A percentile compares a stretch with the other conserved stretches of the same genome.
Conservation (phyloP, 2,329 filamentous ascomycete genomes). For the Leptographium flavum region DNA sequence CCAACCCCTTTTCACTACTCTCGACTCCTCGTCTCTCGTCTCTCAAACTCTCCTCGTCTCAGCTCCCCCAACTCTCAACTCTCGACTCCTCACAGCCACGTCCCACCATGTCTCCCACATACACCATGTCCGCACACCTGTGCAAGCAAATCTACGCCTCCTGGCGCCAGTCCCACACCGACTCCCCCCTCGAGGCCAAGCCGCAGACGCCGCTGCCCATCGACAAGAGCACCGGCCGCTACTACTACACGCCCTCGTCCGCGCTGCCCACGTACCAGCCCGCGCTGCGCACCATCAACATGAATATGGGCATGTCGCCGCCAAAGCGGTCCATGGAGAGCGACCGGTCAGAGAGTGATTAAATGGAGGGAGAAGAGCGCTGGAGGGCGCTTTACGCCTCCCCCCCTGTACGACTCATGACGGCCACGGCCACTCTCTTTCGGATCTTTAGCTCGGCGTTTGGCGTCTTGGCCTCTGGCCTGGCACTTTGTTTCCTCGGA, state of each 20-base stretch:
- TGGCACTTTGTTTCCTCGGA: too few species aligned
- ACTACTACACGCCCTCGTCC: constrained; percentile 6
- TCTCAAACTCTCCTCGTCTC: background rate
- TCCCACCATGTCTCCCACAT: constrained; percentile 37
- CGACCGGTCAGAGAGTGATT: constrained; percentile 25
- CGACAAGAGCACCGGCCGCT: constrained; percentile 16
- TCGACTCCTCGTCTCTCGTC: too few species aligned
- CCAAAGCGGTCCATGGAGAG: constrained; percentile 34
- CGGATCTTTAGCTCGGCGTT: too few species aligned
- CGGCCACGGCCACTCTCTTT: too few species aligned
- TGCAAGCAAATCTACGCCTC: constrained; percentile 46
- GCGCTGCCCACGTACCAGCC: constrained; percentile 7
- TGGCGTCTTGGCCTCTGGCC: too few species aligned
- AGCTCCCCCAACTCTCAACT: too few species aligned
- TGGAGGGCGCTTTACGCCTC: too few species aligned
- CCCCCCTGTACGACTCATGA: too few species aligned
- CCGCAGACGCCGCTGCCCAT: constrained; percentile 15
- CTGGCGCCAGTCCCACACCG: constrained; percentile 37
- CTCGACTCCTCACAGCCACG: background rate
- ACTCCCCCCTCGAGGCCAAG: constrained; percentile 15
- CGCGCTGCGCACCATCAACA: constrained; percentile 2
- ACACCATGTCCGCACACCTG: constrained; percentile 47
- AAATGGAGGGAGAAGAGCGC: too few species aligned
- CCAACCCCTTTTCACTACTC: too few species aligned
- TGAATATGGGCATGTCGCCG: too few species aligned